Evolutionary conservation across 2,329 filamentous ascomycete genomes (phyloP).

Genomic region (Lecanicillium sp.): DNA sequence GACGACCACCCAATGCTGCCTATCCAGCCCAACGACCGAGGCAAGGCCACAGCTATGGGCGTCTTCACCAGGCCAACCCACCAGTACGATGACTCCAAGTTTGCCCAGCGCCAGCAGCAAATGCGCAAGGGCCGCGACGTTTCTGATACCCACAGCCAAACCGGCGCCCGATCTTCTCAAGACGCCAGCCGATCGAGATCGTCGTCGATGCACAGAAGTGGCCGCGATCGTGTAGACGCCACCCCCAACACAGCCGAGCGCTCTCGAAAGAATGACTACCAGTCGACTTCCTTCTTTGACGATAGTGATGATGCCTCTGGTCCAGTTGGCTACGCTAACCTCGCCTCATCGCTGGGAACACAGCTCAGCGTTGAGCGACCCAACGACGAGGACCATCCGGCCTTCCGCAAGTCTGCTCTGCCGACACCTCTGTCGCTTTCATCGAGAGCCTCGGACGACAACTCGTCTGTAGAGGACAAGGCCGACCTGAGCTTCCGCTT

Average conservation of each 20-base stretch:
- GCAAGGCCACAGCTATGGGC: conserved; percentile 68
- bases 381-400: conserved; percentile 49
- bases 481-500: conserved; percentile 10
- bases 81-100: conserved; percentile 79
- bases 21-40: conserved; percentile 68
- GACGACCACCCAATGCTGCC: conserved; percentile 61
- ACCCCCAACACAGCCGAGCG: conserved; percentile 23
- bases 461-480: conserved; percentile 23
- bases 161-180: conserved; percentile 32
- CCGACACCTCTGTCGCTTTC: conserved; percentile 37
- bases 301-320: conserved; percentile 36
- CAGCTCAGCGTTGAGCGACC: conserved; percentile 38
- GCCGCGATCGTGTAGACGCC: conserved; percentile 27
- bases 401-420: conserved; percentile 41
- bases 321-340: conserved; percentile 7
- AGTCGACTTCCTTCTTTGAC: conserved; percentile 36
- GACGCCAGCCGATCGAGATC: conserved; percentile 39
- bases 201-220: conserved; percentile 35
- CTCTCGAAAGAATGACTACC: conserved; percentile 26
- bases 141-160: conserved; percentile 41
- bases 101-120: conserved; percentile 73
- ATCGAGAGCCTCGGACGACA: conserved; percentile 25
- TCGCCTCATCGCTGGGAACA: conserved; percentile 5
- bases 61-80: conserved; percentile 63
- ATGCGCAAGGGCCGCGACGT: conserved; percentile 66